Conservation (phyloP, 805 yeast species). For the Ogataea angusta region DNA sequence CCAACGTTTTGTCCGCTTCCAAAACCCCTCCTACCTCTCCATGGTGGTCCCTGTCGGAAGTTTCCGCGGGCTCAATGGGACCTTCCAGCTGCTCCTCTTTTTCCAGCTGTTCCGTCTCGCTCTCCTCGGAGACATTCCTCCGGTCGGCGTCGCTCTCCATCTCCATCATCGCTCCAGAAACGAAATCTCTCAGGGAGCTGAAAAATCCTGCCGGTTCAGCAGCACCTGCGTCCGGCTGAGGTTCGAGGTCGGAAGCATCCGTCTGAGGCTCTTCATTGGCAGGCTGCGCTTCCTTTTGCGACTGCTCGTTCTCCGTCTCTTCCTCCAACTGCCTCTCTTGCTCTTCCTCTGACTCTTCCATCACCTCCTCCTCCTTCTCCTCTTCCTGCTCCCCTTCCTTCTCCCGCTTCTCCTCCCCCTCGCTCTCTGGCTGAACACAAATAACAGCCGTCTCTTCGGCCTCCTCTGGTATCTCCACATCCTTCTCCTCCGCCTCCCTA, state of each 20-base stretch:
- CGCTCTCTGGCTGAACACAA: background rate
- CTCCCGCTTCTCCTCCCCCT: background rate
- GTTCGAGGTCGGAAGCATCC: no score
- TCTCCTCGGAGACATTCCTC: background rate
- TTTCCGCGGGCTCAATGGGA: no score
- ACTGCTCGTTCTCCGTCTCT: background rate
- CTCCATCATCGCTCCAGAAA: constrained; percentile 15
- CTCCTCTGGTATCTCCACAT: no score
- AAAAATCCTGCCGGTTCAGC: constrained; percentile 1
- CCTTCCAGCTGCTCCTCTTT: no score
- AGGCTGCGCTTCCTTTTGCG: background rate
- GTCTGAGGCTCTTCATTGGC: no score
- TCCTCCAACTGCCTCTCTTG: no score
- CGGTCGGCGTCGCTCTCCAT: constrained; percentile 4
- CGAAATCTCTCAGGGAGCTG: constrained; percentile 9
- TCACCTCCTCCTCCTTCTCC: background rate
- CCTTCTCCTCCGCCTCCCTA: background rate
- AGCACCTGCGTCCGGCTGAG: background rate
- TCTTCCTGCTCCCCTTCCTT: background rate
- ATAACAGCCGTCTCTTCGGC: background rate
- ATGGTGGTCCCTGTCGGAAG: background rate
- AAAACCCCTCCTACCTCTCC: background rate
- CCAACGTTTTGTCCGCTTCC: background rate
- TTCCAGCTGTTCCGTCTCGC: no score
- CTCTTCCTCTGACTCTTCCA: no score